These are phyloP conservation scores for Ustilago bromivora DNA, from an alignment of 1,284 basidiomycete species.

Conservation along the genomic window DNA sequence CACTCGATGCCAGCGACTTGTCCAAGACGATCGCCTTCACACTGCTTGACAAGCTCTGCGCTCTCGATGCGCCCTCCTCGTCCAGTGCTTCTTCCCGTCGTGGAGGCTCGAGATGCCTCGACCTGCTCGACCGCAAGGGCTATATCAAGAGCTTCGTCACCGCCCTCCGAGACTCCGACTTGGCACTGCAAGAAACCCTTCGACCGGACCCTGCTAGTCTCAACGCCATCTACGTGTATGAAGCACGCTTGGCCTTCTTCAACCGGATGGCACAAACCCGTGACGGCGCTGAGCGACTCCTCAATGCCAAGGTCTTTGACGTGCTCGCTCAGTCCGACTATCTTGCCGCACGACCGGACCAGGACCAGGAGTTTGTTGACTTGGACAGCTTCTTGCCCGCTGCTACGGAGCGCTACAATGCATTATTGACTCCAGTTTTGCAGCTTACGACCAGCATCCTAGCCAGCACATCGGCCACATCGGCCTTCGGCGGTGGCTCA, in stretches of 20 bases:
- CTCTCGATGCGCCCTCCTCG: constrained; percentile 57
- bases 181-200: constrained; percentile 81
- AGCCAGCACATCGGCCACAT: constrained; percentile 71
- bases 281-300: constrained; percentile 83
- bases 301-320: constrained; percentile 83
- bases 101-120: constrained; percentile 73
- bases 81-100: constrained; percentile 40
- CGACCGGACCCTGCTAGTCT: constrained; percentile 92
- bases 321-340: constrained; percentile 88
- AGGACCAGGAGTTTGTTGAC: constrained; percentile 84
- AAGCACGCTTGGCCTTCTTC: constrained; percentile 90
- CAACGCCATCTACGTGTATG: constrained; percentile 93
- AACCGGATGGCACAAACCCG: constrained; percentile 84
- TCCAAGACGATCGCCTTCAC: constrained; percentile 96
- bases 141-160: constrained; percentile 85
- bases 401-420: constrained; percentile 86
- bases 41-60: constrained; percentile 80
- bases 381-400: constrained; percentile 87
- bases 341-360: constrained; percentile 83
- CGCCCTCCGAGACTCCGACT: constrained; percentile 85
- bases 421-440: constrained; percentile 84
- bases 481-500: constrained; percentile 72
- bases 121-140: constrained; percentile 80
- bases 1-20: constrained; percentile 91
- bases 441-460: constrained; percentile 76